Evolutionary conservation across 2,329 filamentous ascomycete species (phyloP), one percentile per base, ranked within the genome.

Genomic region (Periconia sp.): DNA sequence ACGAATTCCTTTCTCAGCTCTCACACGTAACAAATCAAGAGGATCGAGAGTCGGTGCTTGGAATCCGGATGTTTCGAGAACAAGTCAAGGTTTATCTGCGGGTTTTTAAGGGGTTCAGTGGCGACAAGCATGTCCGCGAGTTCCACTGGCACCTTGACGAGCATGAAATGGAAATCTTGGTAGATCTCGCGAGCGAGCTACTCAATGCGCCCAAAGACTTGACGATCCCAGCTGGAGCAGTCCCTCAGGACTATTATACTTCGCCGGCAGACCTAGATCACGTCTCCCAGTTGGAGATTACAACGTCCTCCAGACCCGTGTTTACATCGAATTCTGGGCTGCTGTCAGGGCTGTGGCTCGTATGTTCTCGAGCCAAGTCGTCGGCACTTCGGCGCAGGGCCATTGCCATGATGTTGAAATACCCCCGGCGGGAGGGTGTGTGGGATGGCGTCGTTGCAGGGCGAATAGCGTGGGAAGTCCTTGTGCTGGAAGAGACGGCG

Each of bases 381-480:
- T 33, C 45, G 1, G 36, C 41, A 2, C 35, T 65, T 4, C 61
- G 65, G 8, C 58, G 54, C 3, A 53, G 49, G 24, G 61, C 65
- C 5, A 50, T 65, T 7, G 45, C 42, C 1, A 37, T 67, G 16
- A 54, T 68, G 45, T 30, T 63, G 4, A 46, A 54, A 13, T 57
- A 59, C 35, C 63, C 65, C 3, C 40, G 65, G 5, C 52, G 82
- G 78, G 15, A 66, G 60, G 15, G 78, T 69, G 2, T 87, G 83
- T 62, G 73, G 68, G 30, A 76, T 81, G 57, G 85, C 80, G 1
- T 88, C 76, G 60, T 89, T 80, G 85, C 82, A 82, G 68, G 63
- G 0, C 44, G 54, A 16, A 53, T 69, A 18, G 65, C 61, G 3
- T 50, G 45, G 35, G 56, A 59, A 35, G 46, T 51, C 5, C 48